Conservation (phyloP, 768 basidiomycete genomes). For the Hygrocybe punicea region DNA sequence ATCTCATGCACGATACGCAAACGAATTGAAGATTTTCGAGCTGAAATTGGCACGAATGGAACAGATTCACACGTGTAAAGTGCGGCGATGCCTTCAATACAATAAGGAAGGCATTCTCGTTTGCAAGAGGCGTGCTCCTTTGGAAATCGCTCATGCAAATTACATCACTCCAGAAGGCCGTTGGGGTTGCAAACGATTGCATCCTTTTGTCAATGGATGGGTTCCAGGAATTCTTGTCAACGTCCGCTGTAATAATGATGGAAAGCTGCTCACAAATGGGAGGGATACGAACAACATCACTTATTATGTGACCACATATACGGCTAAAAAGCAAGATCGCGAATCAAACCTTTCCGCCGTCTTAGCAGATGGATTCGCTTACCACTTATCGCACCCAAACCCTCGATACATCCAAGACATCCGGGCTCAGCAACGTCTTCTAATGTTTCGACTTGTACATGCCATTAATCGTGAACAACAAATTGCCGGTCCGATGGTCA, state of each 20-base stretch:
- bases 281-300: conserved; percentile 30
- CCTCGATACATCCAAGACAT: no score
- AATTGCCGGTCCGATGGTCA: conserved; percentile 35
- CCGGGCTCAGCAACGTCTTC: conserved; percentile 15
- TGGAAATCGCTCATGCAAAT: conserved; percentile 10
- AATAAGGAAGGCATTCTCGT: conserved; percentile 24
- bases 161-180: conserved; percentile 23
- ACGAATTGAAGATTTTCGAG: no score
- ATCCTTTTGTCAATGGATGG: conserved; percentile 27
- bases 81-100: conserved; percentile 17
- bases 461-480: conserved; percentile 39
- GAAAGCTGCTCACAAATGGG: conserved; percentile 39
- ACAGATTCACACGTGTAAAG: conserved; percentile 35
- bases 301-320: conserved; percentile 37
- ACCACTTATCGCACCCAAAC: conserved; percentile 18
- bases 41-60: conserved; percentile 15
- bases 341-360: conserved; percentile 39
- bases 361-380: conserved; percentile 29
- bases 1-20: background rate
- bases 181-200: conserved; percentile 26
- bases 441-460: conserved; percentile 33
- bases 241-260: conserved; percentile 40
- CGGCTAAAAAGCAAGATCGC: conserved; percentile 34
- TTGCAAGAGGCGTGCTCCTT: conserved; percentile 36
- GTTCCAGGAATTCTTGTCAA: conserved; percentile 23